Evolutionary conservation across 139 green algal species (phyloP), one percentile per base, ranked within the genome.

Genomic region (Micractinium conductrix): DNA sequence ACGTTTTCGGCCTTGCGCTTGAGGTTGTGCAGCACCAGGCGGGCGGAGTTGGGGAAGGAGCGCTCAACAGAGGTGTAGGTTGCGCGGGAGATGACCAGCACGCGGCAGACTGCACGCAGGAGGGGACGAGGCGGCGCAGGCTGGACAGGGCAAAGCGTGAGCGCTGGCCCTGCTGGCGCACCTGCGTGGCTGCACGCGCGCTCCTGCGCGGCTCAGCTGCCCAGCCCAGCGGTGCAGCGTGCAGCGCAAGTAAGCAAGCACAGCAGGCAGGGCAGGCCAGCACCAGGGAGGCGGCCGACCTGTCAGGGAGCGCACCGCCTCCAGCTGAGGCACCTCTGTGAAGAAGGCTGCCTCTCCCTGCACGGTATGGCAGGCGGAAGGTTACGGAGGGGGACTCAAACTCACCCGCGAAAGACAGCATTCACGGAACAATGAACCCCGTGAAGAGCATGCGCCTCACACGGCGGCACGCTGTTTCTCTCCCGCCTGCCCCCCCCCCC

Each of bases 11-110:
- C 79, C 10, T 50, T 87, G 79, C 53, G 80, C 71, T 33, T 78
- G 45, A 95, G 89, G 74, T 93, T 94, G 48, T 92, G 80, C 45
- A 95, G 86, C 79, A 95, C 86, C 28, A 84, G 33, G 8, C 88
- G 86, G 1, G 79, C 69, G 6, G 87, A 85, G 42, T 91, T 75
- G 14, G 92, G 92, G 86, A 92, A 95, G 58, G 80, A 67, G 45
- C 50, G 62, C 76, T 87, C 89, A 24, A 92, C 73, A 74, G 67
- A 74, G 35, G 90, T 78, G 74, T 92, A 95, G 10, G 88, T 83
- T 0, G 79, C 55, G 2, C 89, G 80, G 7, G 79, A 76, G 21
- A 95, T 79, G 9, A 90, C 86, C 86, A 95, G 74, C 45, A 95
- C 80, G 1, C 91, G 88, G 43, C 82, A 91, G 35, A 91, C 85